Evolutionary conservation across 495 filamentous ascomycete genomes (phyloP).

Genomic region (Trichoderma asperelloides): DNA sequence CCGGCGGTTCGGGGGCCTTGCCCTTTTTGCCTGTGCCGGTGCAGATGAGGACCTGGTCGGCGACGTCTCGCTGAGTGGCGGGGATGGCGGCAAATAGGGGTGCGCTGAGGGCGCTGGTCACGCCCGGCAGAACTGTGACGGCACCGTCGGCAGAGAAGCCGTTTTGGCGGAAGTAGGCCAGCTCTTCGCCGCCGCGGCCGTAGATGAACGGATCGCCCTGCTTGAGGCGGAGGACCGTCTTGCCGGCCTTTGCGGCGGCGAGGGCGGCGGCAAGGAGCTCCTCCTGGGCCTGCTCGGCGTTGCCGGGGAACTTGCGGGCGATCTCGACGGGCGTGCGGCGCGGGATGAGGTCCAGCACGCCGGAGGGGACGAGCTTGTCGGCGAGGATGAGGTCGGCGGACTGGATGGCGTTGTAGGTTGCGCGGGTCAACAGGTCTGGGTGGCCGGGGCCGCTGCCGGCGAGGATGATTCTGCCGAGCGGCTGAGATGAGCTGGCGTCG

Average conservation of each 20-base stretch:
- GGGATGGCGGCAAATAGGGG: conserved; percentile 86
- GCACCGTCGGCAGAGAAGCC: conserved; percentile 44
- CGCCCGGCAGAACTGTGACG: conserved; percentile 74
- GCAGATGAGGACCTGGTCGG: conserved; percentile 87
- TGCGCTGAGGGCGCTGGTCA: conserved; percentile 79
- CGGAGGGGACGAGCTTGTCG: conserved; percentile 89
- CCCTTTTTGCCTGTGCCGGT: conserved; percentile 94
- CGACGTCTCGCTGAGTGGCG: conserved; percentile 76
- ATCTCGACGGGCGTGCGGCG: conserved; percentile 84
- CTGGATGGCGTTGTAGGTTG: conserved; percentile 79
- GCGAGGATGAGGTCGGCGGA: conserved; percentile 81
- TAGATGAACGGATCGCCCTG: conserved; percentile 97
- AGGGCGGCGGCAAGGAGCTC: conserved; percentile 80
- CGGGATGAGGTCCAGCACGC: conserved; percentile 81
- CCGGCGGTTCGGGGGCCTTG: conserved; percentile 68
- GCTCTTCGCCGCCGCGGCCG: conserved; percentile 88
- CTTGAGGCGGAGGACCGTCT: conserved; percentile 80
- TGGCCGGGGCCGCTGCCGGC: conserved; percentile 92
- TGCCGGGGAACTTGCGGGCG: conserved; percentile 94
- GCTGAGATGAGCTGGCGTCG: conserved; percentile 10
- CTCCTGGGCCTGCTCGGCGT: conserved; percentile 86
- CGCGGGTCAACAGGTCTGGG: conserved; percentile 80
- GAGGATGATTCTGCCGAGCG: conserved; percentile 66
- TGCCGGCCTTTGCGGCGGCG: conserved; percentile 58
- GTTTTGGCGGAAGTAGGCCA: conserved; percentile 66